These are phyloP conservation scores for Fusarium burgessii DNA, from an alignment of 2,329 filamentous ascomycete genomes.

Conservation along the genomic window DNA sequence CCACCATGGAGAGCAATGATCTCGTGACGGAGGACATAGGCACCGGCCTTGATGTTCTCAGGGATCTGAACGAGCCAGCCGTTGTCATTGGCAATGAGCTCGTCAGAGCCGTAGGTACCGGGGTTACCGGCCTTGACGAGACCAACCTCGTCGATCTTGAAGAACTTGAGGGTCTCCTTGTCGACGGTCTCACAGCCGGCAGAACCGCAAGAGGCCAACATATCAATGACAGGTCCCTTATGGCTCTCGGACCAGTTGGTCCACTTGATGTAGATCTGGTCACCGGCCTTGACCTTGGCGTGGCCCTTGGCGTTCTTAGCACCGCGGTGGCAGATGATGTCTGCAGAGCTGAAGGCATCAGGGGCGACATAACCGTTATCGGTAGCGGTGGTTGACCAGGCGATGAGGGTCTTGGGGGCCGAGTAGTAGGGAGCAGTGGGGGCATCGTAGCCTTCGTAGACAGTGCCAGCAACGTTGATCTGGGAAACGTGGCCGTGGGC, in stretches of 20 bases:
- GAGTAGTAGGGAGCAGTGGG: slow-evolving; percentile 33
- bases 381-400: slow-evolving; percentile 57
- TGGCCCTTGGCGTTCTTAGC: slow-evolving; percentile 55
- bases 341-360: slow-evolving; percentile 52
- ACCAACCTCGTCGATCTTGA: slow-evolving; percentile 73
- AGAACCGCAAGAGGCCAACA: slow-evolving; percentile 68
- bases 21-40: slow-evolving; percentile 65
- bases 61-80: slow-evolving; percentile 53
- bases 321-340: slow-evolving; percentile 62
- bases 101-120: slow-evolving; percentile 51
- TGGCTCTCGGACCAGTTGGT: slow-evolving; percentile 58
- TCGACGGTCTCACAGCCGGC: slow-evolving; percentile 67
- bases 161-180: slow-evolving; percentile 67
- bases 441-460: slow-evolving; percentile 27
- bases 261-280: slow-evolving; percentile 56
- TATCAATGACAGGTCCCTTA: slow-evolving; percentile 70
- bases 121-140: slow-evolving; percentile 59
- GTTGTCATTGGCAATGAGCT: slow-evolving; percentile 58
- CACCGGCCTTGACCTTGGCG: slow-evolving; percentile 54
- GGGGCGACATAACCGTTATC: slow-evolving; percentile 65
- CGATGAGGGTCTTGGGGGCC: slow-evolving; percentile 45
- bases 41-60: slow-evolving; percentile 51
- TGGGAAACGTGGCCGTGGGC: slow-evolving; percentile 48
- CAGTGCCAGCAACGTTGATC: slow-evolving; percentile 45
- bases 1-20: slow-evolving; percentile 63